Base-by-base conservation (phyloP, 768 basidiomycete species). In the Suillus luteus region DNA sequence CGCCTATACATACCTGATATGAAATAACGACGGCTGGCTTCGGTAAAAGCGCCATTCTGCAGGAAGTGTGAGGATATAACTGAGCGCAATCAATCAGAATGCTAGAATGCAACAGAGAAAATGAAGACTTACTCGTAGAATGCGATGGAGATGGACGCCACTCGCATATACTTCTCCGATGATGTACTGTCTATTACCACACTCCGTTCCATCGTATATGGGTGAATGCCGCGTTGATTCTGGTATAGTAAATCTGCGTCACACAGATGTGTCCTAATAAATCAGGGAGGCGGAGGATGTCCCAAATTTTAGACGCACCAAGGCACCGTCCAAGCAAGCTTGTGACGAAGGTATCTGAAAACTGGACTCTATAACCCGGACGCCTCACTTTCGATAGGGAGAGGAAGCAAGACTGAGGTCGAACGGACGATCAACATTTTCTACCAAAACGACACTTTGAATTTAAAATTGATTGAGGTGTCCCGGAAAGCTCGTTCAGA, bases 61-160 rank as follows among this genome's bases (percentile, higher is more conserved):
- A 38, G 75, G 75, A 11, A 76, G 38, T 33, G 75, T 76, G 66
- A 77, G 61, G 27, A 76, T 19, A 65, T 75, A 76, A 48, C 75
- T 76, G 61, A 17, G 52, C 1, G 40, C 6, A 43, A 48, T 54
- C 11, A 55, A 48, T 37, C 9, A 55, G n/a, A 19, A 54, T 41
- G 31, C 33, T 9, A 5, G 4, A 33, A 17, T 11, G 12, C 33
- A 35, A 38, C 17, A 33, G 17, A 38, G 17, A 1, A 46, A 17
- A 2, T 11, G 37, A 49, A 8, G n/a, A 72, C 79, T 48, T 17
- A 79, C 79, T 80, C 79, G 65, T 80, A 80, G 33, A 69, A 69
- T n/a, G 76, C 77, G 57, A 80, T 74, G 8, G 79, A 74, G 61
- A 79, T 65, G 17, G 79, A 74, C 48, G 72, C 67, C 58, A 78